Conservation (phyloP, 208 protist genomes). For the Crithidia sp. region DNA sequence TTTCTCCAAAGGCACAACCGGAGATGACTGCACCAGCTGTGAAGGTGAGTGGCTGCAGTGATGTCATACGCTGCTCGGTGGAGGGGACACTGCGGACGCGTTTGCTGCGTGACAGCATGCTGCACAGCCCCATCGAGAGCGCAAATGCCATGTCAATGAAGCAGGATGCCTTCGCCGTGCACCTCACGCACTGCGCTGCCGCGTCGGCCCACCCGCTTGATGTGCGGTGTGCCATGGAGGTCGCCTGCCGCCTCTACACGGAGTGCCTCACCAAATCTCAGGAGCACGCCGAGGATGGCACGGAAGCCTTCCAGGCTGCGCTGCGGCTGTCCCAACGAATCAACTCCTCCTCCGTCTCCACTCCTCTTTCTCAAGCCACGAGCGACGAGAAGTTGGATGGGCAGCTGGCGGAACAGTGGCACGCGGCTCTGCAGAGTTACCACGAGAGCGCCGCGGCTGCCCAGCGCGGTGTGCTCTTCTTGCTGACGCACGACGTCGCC, state of each 20-base stretch:
- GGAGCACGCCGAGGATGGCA: slow-evolving; percentile 36
- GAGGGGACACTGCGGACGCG: neutral
- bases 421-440: slow-evolving; percentile 23
- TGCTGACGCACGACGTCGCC: slow-evolving; percentile 16
- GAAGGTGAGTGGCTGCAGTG: slow-evolving; percentile 7
- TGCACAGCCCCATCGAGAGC: too few species aligned
- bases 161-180: slow-evolving; percentile 4
- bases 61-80: slow-evolving; percentile 4
- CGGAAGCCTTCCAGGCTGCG: slow-evolving; percentile 23
- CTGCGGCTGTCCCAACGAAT: neutral
- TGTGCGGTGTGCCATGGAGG: slow-evolving; percentile 17
- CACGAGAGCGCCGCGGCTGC: slow-evolving; percentile 18
- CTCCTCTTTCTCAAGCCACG: neutral
- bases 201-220: slow-evolving; percentile 31
- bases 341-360: too few species aligned
- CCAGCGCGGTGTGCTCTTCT: slow-evolving; percentile 26
- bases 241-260: slow-evolving; percentile 15
- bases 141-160: neutral
- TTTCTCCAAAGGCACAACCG: neutral
- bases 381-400: neutral
- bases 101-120: neutral
- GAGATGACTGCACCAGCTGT: neutral
- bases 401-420: neutral
- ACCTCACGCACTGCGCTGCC: slow-evolving; percentile 7
- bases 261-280: slow-evolving; percentile 29